These are phyloP conservation scores for Scheffersomyces parashehatae DNA, from an alignment of 1,139 yeast genomes.

Conservation along the genomic window DNA sequence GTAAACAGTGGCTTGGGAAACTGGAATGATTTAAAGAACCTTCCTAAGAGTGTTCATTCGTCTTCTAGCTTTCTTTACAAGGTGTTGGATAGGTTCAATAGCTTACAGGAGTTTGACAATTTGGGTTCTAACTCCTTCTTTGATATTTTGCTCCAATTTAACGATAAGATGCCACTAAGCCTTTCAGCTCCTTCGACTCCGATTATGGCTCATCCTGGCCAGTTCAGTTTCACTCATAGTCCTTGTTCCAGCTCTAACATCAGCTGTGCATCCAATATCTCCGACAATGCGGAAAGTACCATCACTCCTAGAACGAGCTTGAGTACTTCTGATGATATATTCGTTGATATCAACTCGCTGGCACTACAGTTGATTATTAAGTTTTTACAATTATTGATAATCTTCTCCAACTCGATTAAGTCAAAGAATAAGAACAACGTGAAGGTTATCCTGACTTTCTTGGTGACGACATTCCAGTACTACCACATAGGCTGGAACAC, in stretches of 20 bases:
- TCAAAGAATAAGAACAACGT: slow-evolving; percentile 31
- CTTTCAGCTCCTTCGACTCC: slow-evolving; percentile 50
- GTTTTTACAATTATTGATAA: slow-evolving; percentile 36
- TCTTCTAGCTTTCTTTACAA: slow-evolving; percentile 18
- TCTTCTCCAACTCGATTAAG: slow-evolving; percentile 38
- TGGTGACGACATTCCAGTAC: slow-evolving; percentile 35
- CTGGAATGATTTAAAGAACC: slow-evolving; percentile 27
- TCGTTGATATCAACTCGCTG: slow-evolving; percentile 21
- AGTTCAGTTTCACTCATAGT: slow-evolving; percentile 9
- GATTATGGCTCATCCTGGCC: slow-evolving; percentile 22
- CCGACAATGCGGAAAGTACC: slow-evolving; percentile 6
- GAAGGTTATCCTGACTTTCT: slow-evolving; percentile 36
- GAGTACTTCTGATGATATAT: not conserved
- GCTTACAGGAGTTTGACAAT: slow-evolving; percentile 33
- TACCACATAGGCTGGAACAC: slow-evolving; percentile 49
- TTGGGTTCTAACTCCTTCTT: slow-evolving; percentile 32
- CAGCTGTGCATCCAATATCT: not conserved
- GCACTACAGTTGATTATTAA: slow-evolving; percentile 28
- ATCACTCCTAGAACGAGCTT: slow-evolving; percentile 4
- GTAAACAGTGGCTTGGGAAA: slow-evolving; percentile 26
- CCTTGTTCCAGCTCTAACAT: slow-evolving; percentile 5
- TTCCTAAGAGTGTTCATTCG: slow-evolving; percentile 4
- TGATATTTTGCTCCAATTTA: slow-evolving; percentile 38
- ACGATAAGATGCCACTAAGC: slow-evolving; percentile 45
- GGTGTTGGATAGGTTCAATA: slow-evolving; percentile 23